Evolutionary conservation across 768 basidiomycete species (phyloP), one percentile per base, ranked within the genome.

Genomic region (Collybia nuda): DNA sequence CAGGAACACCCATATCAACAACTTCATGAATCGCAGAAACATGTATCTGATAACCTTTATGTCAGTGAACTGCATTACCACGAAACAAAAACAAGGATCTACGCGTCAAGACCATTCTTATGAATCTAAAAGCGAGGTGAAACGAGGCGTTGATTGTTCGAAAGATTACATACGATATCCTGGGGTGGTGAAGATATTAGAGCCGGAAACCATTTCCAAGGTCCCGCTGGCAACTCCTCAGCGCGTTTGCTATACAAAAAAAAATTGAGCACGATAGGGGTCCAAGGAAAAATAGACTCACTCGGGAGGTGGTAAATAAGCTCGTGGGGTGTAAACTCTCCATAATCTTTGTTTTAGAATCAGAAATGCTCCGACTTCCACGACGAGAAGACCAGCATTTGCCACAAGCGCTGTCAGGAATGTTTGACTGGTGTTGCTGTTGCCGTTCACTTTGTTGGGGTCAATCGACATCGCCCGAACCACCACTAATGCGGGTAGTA

Each of bases 81-180:
- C 40, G 6, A 41, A 21, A 21, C 9, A 73, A n/a, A n/a, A n/a
- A 35, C 67, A 68, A 59, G 51, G 67, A 76, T 72, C 56, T 77
- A 86, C 62, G 86, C 84, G 64, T 89, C 87, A 47, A 85, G 70
- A 0, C 83, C 83, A 66, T 85, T 85, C 62, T 80, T 79, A 15
- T 71, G 61, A 53, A 80, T 82, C 79, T 81, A 46, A 15, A 50
- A 47, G 29, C 22, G 41, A 19, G 26, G 40, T 24, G 38, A 28
- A 46, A 26, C 5, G n/a, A 40, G 29, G 18, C 18, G 21, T 23
- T 21, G 15, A 6, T 14, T 14, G 24, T 29, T 18, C 22, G 8
- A 44, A 40, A 6, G 18, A 15, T 32, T 32, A 67, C 76, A 29
- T 57, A 79, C 78, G 48, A 80, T 76, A 21, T 79, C 77, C 51